These are phyloP conservation scores for Thielaviopsis cerberus DNA, from an alignment of 2,329 filamentous ascomycete genomes.

Conservation along the genomic window DNA sequence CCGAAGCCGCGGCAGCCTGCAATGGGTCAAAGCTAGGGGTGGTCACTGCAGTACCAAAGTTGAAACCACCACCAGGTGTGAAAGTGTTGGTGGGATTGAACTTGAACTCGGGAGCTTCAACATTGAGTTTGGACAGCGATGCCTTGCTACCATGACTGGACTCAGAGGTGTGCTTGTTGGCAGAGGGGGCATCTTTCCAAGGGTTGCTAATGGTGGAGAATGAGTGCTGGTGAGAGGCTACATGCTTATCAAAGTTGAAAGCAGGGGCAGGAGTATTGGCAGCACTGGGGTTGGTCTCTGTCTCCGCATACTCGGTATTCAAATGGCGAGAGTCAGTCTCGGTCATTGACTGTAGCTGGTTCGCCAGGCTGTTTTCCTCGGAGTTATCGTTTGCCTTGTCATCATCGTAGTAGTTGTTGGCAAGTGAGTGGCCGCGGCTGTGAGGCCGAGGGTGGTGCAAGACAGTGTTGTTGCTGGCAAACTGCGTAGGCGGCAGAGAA, in stretches of 20 bases:
- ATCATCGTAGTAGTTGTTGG: constrained; percentile 43
- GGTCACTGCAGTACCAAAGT: constrained; percentile 21
- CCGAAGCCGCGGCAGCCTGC: constrained; percentile 22
- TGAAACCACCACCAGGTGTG: constrained; percentile 25
- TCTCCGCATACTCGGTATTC: constrained; percentile 40
- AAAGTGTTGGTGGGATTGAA: constrained; percentile 43
- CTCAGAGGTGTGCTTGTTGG: constrained; percentile 21
- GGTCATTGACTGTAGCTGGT: constrained; percentile 23
- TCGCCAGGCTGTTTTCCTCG: constrained; percentile 21
- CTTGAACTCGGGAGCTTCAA: constrained; percentile 74
- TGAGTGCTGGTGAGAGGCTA: constrained; percentile 32
- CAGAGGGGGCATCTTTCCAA: constrained; percentile 36
- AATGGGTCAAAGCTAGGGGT: constrained; percentile 31
- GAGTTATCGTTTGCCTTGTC: constrained; percentile 26
- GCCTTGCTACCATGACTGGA: constrained; percentile 48
- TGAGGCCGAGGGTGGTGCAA: constrained; percentile 59
- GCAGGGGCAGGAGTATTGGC: constrained; percentile 46
- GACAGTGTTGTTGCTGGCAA: constrained; percentile 32
- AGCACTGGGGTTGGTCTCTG: constrained; percentile 52
- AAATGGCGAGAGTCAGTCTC: constrained; percentile 23
- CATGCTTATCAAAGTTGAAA: constrained; percentile 27
- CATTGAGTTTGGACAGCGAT: constrained; percentile 66
- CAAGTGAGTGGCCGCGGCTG: constrained; percentile 52
- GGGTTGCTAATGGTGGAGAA: constrained; percentile 42
- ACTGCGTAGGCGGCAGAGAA: constrained; percentile 25